These are phyloP conservation scores for Cardiospermum halicacabum DNA, from an alignment of 345 rosid species.

Conservation along the genomic window DNA sequence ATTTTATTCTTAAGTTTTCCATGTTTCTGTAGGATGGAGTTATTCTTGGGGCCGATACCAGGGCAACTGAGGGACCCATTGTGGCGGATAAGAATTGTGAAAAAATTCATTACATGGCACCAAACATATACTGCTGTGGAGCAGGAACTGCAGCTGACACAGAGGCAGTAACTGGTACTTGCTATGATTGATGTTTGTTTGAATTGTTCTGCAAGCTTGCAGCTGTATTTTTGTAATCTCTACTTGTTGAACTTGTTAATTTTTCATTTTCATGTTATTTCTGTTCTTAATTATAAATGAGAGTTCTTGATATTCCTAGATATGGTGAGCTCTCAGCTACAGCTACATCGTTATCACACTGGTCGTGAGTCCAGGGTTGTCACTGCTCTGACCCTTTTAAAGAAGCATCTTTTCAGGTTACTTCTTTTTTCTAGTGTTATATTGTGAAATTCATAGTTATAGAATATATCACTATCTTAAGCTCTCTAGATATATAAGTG, in stretches of 20 bases:
- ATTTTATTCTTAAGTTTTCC: conserved; percentile 1
- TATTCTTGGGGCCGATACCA: conserved; percentile 89
- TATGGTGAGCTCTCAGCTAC: conserved; percentile 85
- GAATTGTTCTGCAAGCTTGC: not conserved
- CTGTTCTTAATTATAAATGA: conserved; percentile 1
- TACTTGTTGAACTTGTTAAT: not conserved
- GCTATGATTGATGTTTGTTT: conserved; percentile 11
- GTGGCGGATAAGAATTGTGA: conserved; percentile 98
- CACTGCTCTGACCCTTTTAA: conserved; percentile 78
- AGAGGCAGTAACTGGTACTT: conserved; percentile 90
- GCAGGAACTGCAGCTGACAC: conserved; percentile 99
- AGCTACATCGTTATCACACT: conserved; percentile 72
- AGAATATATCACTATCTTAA: not conserved
- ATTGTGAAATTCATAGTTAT: not conserved
- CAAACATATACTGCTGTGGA: conserved; percentile 94
- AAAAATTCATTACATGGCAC: conserved; percentile 98
- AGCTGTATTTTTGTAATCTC: not conserved
- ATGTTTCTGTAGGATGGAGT: conserved; percentile 64
- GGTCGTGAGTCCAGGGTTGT: conserved; percentile 79
- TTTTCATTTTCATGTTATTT: conserved; percentile 1
- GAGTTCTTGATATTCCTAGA: conserved; percentile 29
- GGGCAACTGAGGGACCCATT: conserved; percentile 95
- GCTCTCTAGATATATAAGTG: conserved; percentile 1
- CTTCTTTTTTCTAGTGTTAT: conserved; percentile 8
- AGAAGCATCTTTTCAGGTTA: conserved; percentile 71